These are phyloP conservation scores for Flaveria ramosissima DNA, from an alignment of 129 eudicot species.

Conservation along the genomic window DNA sequence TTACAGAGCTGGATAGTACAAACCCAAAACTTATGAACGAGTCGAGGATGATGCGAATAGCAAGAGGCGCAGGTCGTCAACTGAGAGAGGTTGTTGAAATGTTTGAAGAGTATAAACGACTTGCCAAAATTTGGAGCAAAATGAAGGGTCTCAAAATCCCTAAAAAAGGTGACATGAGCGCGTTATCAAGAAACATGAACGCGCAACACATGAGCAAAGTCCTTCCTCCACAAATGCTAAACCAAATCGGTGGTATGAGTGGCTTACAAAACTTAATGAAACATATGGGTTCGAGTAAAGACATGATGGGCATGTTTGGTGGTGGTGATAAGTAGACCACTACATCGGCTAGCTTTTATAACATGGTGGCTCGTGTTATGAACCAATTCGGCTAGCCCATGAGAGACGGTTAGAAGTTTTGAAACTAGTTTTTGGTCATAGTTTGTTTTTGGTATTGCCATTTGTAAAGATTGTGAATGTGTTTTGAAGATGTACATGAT, in stretches of 20 bases:
- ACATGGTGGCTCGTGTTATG: too few species aligned
- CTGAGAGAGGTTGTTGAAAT: slow-evolving; percentile 78
- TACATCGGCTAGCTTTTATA: background rate
- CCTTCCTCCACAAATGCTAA: slow-evolving; percentile 93
- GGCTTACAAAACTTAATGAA: slow-evolving; percentile 91
- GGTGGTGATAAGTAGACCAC: slow-evolving; percentile 64
- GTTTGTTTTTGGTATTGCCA: slow-evolving; percentile 9
- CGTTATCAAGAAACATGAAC: slow-evolving; percentile 80
- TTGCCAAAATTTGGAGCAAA: slow-evolving; percentile 91
- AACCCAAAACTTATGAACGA: slow-evolving; percentile 88
- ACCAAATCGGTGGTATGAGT: slow-evolving; percentile 96
- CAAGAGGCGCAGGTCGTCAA: slow-evolving; percentile 90
- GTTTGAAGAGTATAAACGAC: slow-evolving; percentile 92
- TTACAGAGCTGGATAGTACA: slow-evolving; percentile 82
- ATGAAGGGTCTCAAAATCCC: slow-evolving; percentile 98
- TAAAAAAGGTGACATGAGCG: slow-evolving; percentile 92
- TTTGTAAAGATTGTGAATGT: slow-evolving; percentile 23
- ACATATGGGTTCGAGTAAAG: slow-evolving; percentile 87
- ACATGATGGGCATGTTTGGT: slow-evolving; percentile 99
- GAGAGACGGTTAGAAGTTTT: slow-evolving; percentile 14
- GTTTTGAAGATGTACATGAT: slow-evolving; percentile 26
- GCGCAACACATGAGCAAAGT: slow-evolving; percentile 96
- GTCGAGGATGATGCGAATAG: slow-evolving; percentile 87
- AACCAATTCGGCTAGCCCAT: background rate
- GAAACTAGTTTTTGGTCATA: slow-evolving; percentile 20